phyloP scores from a whole-genome alignment of 495 filamentous ascomycete species.

The Annulohypoxylon bovei region DNA sequence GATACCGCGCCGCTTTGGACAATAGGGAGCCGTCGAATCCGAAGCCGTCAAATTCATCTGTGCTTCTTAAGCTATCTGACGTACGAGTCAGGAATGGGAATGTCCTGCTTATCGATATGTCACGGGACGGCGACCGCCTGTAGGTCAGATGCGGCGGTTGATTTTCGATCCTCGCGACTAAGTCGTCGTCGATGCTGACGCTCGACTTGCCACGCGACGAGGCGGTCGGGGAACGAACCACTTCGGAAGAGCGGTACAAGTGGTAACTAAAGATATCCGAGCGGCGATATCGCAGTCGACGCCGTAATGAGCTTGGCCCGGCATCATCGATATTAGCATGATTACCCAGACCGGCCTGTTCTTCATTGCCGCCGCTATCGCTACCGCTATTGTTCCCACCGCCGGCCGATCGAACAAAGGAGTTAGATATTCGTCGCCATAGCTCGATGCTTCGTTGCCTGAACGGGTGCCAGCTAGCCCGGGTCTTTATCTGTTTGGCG shows the following conservation, averaged over 20 bases:
- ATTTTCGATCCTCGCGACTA: slow-evolving; percentile 6
- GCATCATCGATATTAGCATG: neutral
- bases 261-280: slow-evolving; percentile 29
- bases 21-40: slow-evolving; percentile 40
- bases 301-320: neutral
- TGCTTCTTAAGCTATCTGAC: slow-evolving; percentile 16
- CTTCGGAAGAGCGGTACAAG: slow-evolving; percentile 26
- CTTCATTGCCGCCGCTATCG: too few species aligned
- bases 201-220: slow-evolving; percentile 7
- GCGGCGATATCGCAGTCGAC: slow-evolving; percentile 20
- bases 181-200: slow-evolving; percentile 12
- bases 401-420: slow-evolving; percentile 31
- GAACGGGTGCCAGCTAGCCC: slow-evolving; percentile 23
- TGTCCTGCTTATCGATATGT: slow-evolving; percentile 16
- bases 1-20: slow-evolving; percentile 26
- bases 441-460: slow-evolving; percentile 27
- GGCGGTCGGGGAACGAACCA: slow-evolving; percentile 12
- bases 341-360: neutral
- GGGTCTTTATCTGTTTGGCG: neutral
- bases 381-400: slow-evolving; percentile 16
- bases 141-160: slow-evolving; percentile 9
- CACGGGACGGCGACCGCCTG: neutral
- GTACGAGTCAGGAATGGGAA: slow-evolving; percentile 32
- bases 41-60: slow-evolving; percentile 29
- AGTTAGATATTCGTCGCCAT: slow-evolving; percentile 43